Conservation (phyloP, 805 yeast species). For the Wickerhamomyces mucosus region DNA sequence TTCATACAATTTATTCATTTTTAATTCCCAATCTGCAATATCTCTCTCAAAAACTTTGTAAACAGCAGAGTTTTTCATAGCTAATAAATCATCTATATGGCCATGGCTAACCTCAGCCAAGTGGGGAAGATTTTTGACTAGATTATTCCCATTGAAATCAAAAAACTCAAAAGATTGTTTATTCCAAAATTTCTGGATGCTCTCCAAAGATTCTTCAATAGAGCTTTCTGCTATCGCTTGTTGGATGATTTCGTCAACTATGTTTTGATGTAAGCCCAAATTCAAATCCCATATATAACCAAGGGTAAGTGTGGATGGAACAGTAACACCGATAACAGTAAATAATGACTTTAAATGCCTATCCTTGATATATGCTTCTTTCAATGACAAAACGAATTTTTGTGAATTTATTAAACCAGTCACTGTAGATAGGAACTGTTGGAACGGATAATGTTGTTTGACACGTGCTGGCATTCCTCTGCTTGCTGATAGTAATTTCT, state of each 20-base stretch:
- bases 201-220: constrained; percentile 45
- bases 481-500: constrained; percentile 35
- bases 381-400: constrained; percentile 32
- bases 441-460: constrained; percentile 63
- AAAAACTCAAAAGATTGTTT: constrained; percentile 40
- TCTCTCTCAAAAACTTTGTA: constrained; percentile 52
- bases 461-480: constrained; percentile 47
- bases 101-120: constrained; percentile 50
- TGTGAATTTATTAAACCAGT: constrained; percentile 22
- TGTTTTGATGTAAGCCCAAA: constrained; percentile 32
- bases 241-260: constrained; percentile 38
- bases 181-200: constrained; percentile 50
- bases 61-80: constrained; percentile 65
- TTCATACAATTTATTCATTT: constrained; percentile 38
- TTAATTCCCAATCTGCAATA: constrained; percentile 43
- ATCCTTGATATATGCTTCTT: constrained; percentile 44
- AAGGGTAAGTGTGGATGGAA: constrained; percentile 7
- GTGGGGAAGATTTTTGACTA: constrained; percentile 61
- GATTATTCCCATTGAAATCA: constrained; percentile 37
- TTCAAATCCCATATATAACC: constrained; percentile 52
- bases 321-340: constrained; percentile 18
- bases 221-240: constrained; percentile 68
- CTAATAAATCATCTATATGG: constrained; percentile 49
- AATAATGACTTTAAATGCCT: constrained; percentile 60
- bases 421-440: constrained; percentile 38